Base-by-base conservation (phyloP, 257 asterid species). In the Handroanthus guayacan region DNA sequence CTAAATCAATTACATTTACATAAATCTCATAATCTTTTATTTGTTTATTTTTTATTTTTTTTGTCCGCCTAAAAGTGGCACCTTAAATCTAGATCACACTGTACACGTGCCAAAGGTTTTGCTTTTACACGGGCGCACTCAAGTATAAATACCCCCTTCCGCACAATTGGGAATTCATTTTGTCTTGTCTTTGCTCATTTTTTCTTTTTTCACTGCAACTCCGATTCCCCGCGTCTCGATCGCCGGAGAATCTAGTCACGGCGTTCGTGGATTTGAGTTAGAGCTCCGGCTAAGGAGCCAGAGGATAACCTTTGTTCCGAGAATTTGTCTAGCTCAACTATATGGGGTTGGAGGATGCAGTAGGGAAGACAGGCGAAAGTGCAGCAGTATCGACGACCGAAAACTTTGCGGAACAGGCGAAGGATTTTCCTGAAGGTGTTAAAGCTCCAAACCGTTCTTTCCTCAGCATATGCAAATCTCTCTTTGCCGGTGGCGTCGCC, bases 261-360 rank as follows among this genome's bases (percentile, higher is more conserved):
- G 66, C 75, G 67, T n/a, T 11, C 55, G 67, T 16, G 3, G 41
- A 17, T 55, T 45, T 10, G 9, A 36, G 48, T 54, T 70, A 70
- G 62, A 64, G 64, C 25, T 70, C 60, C 54, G 51, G 63, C 50
- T 34, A 36, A 16, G 25, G 18, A 20, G 3, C 20, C 34, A 61
- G 34, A 36, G 25, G 1, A 14, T 47, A 67, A 9, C 31, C 11
- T 47, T 13, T 14, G 14, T 38, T 68, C 47, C 36, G 13, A 31
- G 10, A 7, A n/a, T 55, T 55, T 55, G 54, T 43, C 43, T 72
- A 10, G 38, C 38, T 69, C 39, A 37, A 9, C 34, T n/a, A 18
- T 58, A 86, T 90, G 96, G 93, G 91, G 44, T 88, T 90, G 60
- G 96, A 90, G 86, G 91, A 89, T 78, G 92, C 83, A 9, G 65